Conservation (phyloP, 345 rosid genomes). For the Pelargonium nanum region DNA sequence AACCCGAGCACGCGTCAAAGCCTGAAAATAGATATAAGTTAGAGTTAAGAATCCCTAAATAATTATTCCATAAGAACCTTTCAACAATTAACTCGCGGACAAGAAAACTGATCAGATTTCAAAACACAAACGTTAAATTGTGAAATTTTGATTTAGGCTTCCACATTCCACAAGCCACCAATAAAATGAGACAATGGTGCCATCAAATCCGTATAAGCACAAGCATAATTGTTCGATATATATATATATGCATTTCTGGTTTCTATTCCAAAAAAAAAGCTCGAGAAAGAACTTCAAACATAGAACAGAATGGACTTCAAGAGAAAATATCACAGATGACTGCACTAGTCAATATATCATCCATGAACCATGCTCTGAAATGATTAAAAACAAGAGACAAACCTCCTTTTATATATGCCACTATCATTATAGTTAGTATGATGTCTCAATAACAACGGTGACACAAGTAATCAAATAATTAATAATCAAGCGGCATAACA, state of each 20-base stretch:
- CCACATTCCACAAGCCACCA: not conserved
- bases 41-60: not conserved
- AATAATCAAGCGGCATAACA: not conserved
- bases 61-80: not conserved
- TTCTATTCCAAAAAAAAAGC: too few relatives aligned
- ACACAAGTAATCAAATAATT: too few relatives aligned
- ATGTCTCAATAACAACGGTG: not conserved
- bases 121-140: not conserved
- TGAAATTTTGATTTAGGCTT: not conserved
- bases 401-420: not conserved
- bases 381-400: not conserved
- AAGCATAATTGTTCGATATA: not conserved
- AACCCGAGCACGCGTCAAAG: conserved; percentile 85
- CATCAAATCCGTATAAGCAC: not conserved
- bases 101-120: not conserved
- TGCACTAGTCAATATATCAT: not conserved
- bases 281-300: not conserved
- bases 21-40: conserved; percentile 32
- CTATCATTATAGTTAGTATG: not conserved
- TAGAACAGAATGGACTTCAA: not conserved
- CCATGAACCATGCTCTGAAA: not conserved
- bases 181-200: not conserved
- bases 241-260: too few relatives aligned
- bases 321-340: not conserved
- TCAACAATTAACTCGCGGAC: not conserved